Percentiles rank a stretch among this genome's conserved stretches.
phyloP scores from a whole-genome alignment of 164 flowering plant species.

The Piper betle region DNA sequence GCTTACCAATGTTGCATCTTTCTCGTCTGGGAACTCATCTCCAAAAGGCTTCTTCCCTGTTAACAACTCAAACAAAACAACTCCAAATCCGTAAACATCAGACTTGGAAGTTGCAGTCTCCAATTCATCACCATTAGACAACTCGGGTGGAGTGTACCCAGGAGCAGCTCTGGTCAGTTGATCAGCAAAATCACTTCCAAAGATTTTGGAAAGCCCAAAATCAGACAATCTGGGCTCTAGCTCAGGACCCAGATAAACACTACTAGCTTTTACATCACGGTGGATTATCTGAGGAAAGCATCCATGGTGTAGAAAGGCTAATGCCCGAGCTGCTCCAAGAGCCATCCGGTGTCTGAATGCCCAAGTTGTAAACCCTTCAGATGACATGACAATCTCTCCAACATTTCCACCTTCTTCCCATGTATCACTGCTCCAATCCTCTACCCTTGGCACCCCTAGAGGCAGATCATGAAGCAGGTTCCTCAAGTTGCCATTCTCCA shows the following conservation, averaged over 20 bases:
- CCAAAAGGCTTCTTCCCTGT: slow-evolving; percentile 67
- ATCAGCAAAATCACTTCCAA: slow-evolving; percentile 46
- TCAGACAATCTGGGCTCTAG: slow-evolving; percentile 76
- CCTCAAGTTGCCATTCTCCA: slow-evolving; percentile 78
- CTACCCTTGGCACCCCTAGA: slow-evolving; percentile 50
- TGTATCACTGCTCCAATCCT: slow-evolving; percentile 76
- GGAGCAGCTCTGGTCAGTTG: slow-evolving; percentile 31
- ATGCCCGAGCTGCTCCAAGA: slow-evolving; percentile 77
- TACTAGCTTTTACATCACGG: slow-evolving; percentile 65
- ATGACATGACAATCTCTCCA: slow-evolving; percentile 32
- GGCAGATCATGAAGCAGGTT: slow-evolving; percentile 68
- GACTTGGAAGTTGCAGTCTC: slow-evolving; percentile 42
- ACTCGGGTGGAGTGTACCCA: slow-evolving; percentile 59
- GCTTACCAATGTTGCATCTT: slow-evolving; percentile 40
- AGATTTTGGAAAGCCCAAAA: slow-evolving; percentile 57
- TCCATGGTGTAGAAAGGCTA: slow-evolving; percentile 81
- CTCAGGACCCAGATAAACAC: slow-evolving; percentile 55
- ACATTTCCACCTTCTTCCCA: slow-evolving; percentile 58
- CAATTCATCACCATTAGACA: slow-evolving; percentile 18
- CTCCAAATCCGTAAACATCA: slow-evolving; percentile 73
- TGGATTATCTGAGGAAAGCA: slow-evolving; percentile 71
- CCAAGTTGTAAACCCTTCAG: slow-evolving; percentile 58
- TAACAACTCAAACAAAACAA: slow-evolving; percentile 58
- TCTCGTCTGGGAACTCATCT: slow-evolving; percentile 47
- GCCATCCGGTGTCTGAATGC: slow-evolving; percentile 58